A percentile compares a stretch with the other conserved stretches of the same genome.
Evolutionary conservation across 495 filamentous ascomycete species (phyloP).

Genomic region (Tetracladium marchalianum): DNA sequence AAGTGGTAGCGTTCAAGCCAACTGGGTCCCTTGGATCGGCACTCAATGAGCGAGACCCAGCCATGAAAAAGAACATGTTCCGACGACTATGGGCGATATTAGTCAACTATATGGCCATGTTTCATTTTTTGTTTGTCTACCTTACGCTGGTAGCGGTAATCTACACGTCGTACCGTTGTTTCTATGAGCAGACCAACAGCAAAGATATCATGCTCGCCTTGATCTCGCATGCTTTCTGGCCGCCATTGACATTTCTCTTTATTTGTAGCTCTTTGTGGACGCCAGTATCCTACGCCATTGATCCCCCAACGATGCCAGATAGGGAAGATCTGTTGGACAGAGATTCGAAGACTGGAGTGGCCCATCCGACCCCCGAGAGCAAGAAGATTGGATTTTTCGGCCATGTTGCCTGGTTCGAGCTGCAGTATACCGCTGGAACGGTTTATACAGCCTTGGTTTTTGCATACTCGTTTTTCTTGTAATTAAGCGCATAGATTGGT

Average conservation of each 20-base stretch:
- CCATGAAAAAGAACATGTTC: slow-evolving; percentile 1
- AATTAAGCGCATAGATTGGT: too few relatives aligned
- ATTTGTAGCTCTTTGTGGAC: slow-evolving; percentile 25
- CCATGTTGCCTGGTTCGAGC: slow-evolving; percentile 31
- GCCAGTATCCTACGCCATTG: slow-evolving; percentile 32
- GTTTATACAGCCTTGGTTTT: slow-evolving; percentile 28
- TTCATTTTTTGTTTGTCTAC: slow-evolving; percentile 26
- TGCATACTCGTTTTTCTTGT: slow-evolving; percentile 27
- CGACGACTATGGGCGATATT: slow-evolving; percentile 3
- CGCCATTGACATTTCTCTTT: slow-evolving; percentile 29
- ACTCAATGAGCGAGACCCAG: slow-evolving; percentile 10
- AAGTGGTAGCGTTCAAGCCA: slow-evolving; percentile 2
- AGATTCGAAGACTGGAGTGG: slow-evolving; percentile 34
- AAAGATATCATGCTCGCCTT: slow-evolving; percentile 25
- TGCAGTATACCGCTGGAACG: slow-evolving; percentile 29
- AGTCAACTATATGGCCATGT: slow-evolving; percentile 4
- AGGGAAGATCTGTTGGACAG: slow-evolving; percentile 31
- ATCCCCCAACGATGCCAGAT: slow-evolving; percentile 30
- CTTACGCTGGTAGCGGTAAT: slow-evolving; percentile 27
- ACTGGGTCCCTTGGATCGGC: slow-evolving; percentile 7
- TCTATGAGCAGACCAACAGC: slow-evolving; percentile 18
- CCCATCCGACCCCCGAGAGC: slow-evolving; percentile 28
- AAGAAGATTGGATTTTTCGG: slow-evolving; percentile 34
- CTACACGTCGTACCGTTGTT: slow-evolving; percentile 29
- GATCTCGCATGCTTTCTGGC: slow-evolving; percentile 38